Evolutionary conservation across 306 rosid species (phyloP).

Genomic region (Sechiopsis laciniata): DNA sequence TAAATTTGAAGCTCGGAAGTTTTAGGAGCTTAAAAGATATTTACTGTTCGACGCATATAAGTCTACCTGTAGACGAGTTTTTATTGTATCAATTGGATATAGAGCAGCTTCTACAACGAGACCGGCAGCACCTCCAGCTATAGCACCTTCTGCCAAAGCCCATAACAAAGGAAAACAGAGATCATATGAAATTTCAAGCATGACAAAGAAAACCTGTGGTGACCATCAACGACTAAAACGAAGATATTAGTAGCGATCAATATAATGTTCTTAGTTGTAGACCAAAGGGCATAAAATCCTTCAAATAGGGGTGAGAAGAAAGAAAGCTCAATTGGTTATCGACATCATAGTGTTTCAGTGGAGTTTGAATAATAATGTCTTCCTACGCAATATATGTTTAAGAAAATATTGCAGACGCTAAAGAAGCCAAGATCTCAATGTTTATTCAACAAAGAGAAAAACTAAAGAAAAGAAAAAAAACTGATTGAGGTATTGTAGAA

Average conservation of each 20-base stretch:
- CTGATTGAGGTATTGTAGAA: not conserved
- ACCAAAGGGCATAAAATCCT: not conserved
- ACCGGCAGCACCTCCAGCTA: conserved; percentile 39
- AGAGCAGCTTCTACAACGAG: conserved; percentile 35
- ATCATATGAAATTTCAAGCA: not conserved
- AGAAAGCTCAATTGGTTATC: not conserved
- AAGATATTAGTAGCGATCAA: conserved; percentile 1
- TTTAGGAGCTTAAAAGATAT: not conserved
- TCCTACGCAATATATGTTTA: not conserved
- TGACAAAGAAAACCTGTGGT: not conserved
- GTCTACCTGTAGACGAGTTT: conserved; percentile 38
- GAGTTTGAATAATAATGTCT: not conserved
- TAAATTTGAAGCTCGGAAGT: not conserved
- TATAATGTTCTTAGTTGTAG: not conserved
- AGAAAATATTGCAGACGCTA: not conserved
- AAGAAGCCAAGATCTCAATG: no score
- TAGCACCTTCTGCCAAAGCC: conserved; percentile 29
- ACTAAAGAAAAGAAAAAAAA: not conserved
- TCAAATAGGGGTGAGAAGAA: not conserved
- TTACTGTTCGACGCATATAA: not conserved
- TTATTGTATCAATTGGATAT: conserved; percentile 39
- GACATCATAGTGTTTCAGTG: not conserved
- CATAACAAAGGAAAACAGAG: conserved; percentile 16
- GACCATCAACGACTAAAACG: not conserved
- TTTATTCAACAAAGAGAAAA: no score